Evolutionary conservation across 345 rosid genomes (phyloP), one percentile per base, ranked within the genome.

Genomic region (Limnanthes douglasii): DNA sequence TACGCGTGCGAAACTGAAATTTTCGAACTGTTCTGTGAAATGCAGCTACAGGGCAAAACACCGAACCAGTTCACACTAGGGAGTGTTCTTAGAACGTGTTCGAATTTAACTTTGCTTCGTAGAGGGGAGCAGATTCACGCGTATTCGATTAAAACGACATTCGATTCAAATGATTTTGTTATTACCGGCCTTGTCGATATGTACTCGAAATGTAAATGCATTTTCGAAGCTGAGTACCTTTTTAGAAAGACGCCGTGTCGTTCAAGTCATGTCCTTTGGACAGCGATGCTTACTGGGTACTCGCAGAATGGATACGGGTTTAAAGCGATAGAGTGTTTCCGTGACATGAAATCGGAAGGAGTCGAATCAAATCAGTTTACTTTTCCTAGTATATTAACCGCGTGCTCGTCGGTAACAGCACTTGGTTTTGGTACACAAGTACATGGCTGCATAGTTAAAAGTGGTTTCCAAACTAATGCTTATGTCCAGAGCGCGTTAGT

Each of bases 261-360:
- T 31, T 67, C 49, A 46, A 73, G 61, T 49, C 67, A 60, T 39
- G 95, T 78, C 4, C 60, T 75, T 3, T 83, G 97, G 97, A 79
- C 90, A 14, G 82, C 94, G 4, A 83, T 88, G 90, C 59, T 88
- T 35, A 62, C 86, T 1, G 95, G 82, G 0, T 88, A 76, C 57
- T 61, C 79, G 27, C 61, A 57, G 40, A 72, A 70, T 43, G 84
- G 79, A 1, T 59, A 60, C 21, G 64, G 70, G 11, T 54, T 37
- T 18, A 57, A 59, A 60, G 95, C 95, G 4, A 68, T 79, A 2
- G 49, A 62, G 49, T 74, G 66, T 54, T 79, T 79, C 31, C 50
- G 62, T 25, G 56, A 70, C 31, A 74, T 84, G 92, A 65, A 42
- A 39, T 39, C 51, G 18, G 45, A 62, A 26, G 94, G 86, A 21